Conservation (phyloP, 176 grass and related monocot species). For the Luzula sylvatica region DNA sequence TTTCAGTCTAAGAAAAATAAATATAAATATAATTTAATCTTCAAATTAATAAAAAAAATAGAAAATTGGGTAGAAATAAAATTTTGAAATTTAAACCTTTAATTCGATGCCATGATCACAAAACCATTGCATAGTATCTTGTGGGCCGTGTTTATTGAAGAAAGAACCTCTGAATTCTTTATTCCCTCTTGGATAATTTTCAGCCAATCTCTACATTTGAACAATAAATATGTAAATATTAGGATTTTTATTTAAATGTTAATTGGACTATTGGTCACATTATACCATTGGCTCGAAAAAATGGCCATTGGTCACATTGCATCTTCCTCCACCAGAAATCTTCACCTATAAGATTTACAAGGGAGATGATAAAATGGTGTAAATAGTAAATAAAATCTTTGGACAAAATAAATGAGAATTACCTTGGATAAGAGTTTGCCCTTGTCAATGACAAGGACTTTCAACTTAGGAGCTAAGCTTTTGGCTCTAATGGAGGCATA, state of each 20-base stretch:
- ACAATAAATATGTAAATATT: not conserved
- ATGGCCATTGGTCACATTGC: slow-evolving; percentile 93
- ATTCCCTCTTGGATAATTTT: slow-evolving; percentile 83
- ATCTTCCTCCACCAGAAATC: slow-evolving; percentile 85
- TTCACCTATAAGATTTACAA: slow-evolving; percentile 38
- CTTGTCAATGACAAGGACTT: slow-evolving; percentile 72
- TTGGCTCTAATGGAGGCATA: slow-evolving; percentile 90
- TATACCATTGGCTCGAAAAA: slow-evolving; percentile 46
- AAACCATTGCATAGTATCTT: slow-evolving; percentile 84
- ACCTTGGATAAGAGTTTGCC: slow-evolving; percentile 83
- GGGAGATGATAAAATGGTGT: not conserved
- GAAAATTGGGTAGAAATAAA: too few relatives aligned
- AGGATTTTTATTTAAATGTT: not conserved
- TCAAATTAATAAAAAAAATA: not conserved
- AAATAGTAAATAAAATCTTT: not conserved
- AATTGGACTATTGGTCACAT: not conserved
- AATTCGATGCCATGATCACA: slow-evolving; percentile 68
- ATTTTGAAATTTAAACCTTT: slow-evolving; percentile 75
- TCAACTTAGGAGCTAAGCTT: slow-evolving; percentile 45
- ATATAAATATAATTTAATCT: not conserved
- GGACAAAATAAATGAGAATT: not conserved
- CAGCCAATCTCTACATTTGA: slow-evolving; percentile 33
- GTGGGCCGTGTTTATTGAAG: slow-evolving; percentile 58
- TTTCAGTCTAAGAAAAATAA: slow-evolving; percentile 40
- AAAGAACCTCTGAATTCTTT: slow-evolving; percentile 75